Conservation (phyloP, 164 flowering plant species). For the Nymphaea colorata region DNA sequence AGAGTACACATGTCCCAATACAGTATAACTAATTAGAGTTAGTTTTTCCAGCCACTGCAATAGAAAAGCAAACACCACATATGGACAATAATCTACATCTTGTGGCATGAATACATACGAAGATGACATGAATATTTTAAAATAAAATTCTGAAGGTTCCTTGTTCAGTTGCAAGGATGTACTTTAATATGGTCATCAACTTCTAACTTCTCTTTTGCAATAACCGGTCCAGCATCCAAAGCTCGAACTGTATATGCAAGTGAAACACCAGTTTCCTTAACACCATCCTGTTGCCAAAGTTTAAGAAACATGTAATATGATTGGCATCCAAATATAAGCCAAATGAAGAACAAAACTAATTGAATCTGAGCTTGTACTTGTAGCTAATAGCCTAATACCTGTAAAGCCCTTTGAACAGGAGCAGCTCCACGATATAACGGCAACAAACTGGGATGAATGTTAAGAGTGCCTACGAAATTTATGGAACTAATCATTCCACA, state of each 20-base stretch:
- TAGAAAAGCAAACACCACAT: background rate
- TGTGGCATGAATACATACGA: background rate
- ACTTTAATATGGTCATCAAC: conserved; percentile 88
- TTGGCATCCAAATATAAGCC: background rate
- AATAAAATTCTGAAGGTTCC: background rate
- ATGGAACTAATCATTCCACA: background rate
- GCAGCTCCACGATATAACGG: conserved; percentile 98
- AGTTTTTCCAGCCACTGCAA: too few relatives aligned
- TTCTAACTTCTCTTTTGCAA: conserved; percentile 48
- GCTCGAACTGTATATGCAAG: conserved; percentile 78
- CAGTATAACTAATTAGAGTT: too few relatives aligned
- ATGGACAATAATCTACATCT: background rate
- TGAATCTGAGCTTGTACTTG: background rate
- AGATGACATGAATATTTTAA: background rate
- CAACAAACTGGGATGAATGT: conserved; percentile 91
- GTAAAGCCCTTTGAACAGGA: conserved; percentile 95
- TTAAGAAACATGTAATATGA: background rate
- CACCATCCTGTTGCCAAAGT: conserved; percentile 63
- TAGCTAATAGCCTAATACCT: conserved; percentile 55
- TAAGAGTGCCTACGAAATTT: conserved; percentile 61
- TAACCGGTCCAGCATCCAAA: conserved; percentile 93
- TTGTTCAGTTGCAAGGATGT: background rate
- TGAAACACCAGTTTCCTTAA: conserved; percentile 90
- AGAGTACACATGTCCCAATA: too few relatives aligned
- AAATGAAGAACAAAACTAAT: background rate